Conservation (phyloP, 768 basidiomycete genomes). For the Rubroboletus pulcherrimus region DNA sequence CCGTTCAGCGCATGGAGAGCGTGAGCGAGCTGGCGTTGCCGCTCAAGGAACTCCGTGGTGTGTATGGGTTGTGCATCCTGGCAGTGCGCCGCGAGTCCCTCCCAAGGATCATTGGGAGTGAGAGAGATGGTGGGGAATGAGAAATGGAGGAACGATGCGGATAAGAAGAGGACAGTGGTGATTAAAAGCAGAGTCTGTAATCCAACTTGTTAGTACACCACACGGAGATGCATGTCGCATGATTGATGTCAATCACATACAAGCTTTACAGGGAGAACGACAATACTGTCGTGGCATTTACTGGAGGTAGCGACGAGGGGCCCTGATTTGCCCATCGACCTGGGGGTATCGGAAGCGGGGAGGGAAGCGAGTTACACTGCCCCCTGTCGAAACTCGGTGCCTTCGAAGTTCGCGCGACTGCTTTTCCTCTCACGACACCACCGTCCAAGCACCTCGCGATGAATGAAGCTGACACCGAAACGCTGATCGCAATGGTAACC, state of each 20-base stretch:
- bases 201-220: background rate
- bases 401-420: background rate
- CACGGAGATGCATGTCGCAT: background rate
- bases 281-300: background rate
- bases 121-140: background rate
- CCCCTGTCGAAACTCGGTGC: background rate
- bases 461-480: constrained; percentile 55
- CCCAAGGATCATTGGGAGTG: constrained; percentile 14
- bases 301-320: background rate
- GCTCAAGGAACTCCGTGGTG: constrained; percentile 41
- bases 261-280: constrained; percentile 1
- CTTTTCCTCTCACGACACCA: background rate
- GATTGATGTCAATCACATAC: constrained; percentile 6
- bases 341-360: background rate
- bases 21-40: constrained; percentile 54
- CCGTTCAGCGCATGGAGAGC: constrained; percentile 48
- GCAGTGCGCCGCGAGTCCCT: constrained; percentile 41
- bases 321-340: constrained; percentile 9
- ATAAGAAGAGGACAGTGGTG: constrained; percentile 2
- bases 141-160: background rate
- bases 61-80: constrained; percentile 46
- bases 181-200: constrained; percentile 14
- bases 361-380: background rate
- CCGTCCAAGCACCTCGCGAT: constrained; percentile 11
- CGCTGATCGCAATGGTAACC: constrained; percentile 60